phyloP scores from a whole-genome alignment of 2,329 filamentous ascomycete genomes.

The Herpomyces periplanetae region DNA sequence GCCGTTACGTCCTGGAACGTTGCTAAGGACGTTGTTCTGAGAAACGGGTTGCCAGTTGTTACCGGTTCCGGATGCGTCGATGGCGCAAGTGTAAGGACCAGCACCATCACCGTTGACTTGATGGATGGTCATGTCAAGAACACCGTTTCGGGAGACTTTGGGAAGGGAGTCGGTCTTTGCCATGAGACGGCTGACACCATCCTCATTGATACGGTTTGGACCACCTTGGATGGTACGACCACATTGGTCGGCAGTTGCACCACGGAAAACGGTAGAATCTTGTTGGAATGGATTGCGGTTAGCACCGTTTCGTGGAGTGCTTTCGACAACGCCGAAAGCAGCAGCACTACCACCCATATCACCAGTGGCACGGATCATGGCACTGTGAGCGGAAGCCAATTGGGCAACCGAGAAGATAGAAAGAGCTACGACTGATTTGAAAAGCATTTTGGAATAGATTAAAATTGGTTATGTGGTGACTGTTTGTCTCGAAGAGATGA shows the following conservation, averaged over 20 bases:
- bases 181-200: slow-evolving; percentile 17
- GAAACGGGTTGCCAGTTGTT: slow-evolving; percentile 13
- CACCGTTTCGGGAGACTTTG: slow-evolving; percentile 17
- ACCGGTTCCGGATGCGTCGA: slow-evolving; percentile 18
- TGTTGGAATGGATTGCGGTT: slow-evolving; percentile 19
- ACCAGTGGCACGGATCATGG: slow-evolving; percentile 17
- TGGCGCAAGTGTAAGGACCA: slow-evolving; percentile 22
- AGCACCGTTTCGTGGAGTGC: slow-evolving; percentile 20
- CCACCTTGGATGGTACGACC: slow-evolving; percentile 18
- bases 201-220: slow-evolving; percentile 15
- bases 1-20: slow-evolving; percentile 13
- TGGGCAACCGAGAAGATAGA: slow-evolving; percentile 14
- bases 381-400: slow-evolving; percentile 19
- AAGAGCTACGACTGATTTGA: slow-evolving; percentile 8
- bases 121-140: slow-evolving; percentile 20
- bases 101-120: slow-evolving; percentile 26
- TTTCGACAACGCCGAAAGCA: slow-evolving; percentile 14
- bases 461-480: too few relatives aligned
- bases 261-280: slow-evolving; percentile 20
- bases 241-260: slow-evolving; percentile 12
- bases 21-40: slow-evolving; percentile 15
- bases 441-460: too few relatives aligned
- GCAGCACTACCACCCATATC: slow-evolving; percentile 14
- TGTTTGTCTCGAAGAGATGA: too few relatives aligned
- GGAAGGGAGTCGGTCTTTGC: slow-evolving; percentile 17